Base-by-base conservation (phyloP, 768 basidiomycete genomes). In the Naganishia kalamii region DNA sequence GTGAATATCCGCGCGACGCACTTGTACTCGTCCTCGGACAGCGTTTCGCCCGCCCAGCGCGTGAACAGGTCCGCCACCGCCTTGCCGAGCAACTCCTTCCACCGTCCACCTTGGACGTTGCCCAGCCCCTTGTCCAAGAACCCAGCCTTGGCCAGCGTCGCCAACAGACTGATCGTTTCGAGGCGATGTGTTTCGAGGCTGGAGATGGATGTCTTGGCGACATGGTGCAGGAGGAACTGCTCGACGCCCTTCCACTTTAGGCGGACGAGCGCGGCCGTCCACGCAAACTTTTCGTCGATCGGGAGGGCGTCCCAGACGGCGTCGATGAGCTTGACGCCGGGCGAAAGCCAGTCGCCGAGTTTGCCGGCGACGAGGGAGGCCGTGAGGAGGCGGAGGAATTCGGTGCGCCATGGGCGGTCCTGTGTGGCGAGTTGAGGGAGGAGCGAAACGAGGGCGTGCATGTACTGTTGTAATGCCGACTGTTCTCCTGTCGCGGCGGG, bases 21-120 rank as follows among this genome's bases (percentile, higher is more conserved):
- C 37, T 57, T 57, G 17, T 23, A 19, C 23, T 57, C 54, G 15
- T 57, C 6, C 3, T 57, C 54, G 27, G 40, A 57, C 35, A 15
- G 33, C 37, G 35, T 4, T 2, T 41, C 40, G 54, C 8, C 32
- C 15, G 15, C 41, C 65, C 47, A 66, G 21, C 48, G 27, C 15
- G 10, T 65, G 41, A 65, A 65, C 0, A 63, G 33, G 25, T 63
- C 54, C 10, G 21, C 66, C 15, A 63, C 25, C 1, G 43, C 21
- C 37, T 47, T 57, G 19, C 71, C 59, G 3, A 77, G 63, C 1
- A 64, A 41, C 21, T 69, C 63, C 25, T 74, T 68, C 76, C 75
- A 77, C 48, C 72, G 69, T 23, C 76, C 76, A 33, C 72, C 75
- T 68, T 77, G 74, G 15, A 77, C 74, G 27, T 76, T 76, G 4